A percentile compares a stretch with the other conserved stretches of the same genome.
Evolutionary conservation across 202 grass and related monocot genomes (phyloP).

Genomic region (Alloteropsis angusta): DNA sequence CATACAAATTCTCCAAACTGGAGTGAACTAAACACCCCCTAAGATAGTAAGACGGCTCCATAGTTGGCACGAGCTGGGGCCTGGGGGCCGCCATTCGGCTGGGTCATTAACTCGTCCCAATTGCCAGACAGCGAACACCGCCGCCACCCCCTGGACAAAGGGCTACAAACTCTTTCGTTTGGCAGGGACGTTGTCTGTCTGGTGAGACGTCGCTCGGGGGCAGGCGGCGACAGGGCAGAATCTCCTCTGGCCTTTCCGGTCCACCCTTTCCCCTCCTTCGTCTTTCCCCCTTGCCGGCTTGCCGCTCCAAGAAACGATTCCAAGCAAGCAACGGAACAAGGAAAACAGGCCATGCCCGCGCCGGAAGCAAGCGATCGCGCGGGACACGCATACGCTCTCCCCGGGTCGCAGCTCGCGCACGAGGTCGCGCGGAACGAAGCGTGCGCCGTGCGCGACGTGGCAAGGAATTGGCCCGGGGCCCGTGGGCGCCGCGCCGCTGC

Average conservation of each 20-base stretch:
- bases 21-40: too few species aligned
- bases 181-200: neutral
- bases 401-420: neutral
- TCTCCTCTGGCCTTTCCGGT: neutral
- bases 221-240: neutral
- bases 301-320: neutral
- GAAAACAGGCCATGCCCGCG: neutral
- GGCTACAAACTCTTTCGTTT: too few species aligned
- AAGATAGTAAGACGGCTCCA: neutral
- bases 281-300: neutral
- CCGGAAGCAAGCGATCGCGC: neutral
- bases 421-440: neutral
- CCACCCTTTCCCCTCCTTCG: neutral
- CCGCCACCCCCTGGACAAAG: too few species aligned
- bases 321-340: neutral
- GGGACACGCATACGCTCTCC: neutral
- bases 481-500: neutral
- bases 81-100: neutral
- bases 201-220: constrained; percentile 23
- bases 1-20: too few species aligned
- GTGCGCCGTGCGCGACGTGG: neutral
- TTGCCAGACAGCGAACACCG: neutral
- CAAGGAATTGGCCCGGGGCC: too few species aligned
- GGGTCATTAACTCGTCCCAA: neutral
- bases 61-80: neutral